These are phyloP conservation scores for Populus hybrid DNA, from an alignment of 441 rosid genomes.

Conservation along the genomic window DNA sequence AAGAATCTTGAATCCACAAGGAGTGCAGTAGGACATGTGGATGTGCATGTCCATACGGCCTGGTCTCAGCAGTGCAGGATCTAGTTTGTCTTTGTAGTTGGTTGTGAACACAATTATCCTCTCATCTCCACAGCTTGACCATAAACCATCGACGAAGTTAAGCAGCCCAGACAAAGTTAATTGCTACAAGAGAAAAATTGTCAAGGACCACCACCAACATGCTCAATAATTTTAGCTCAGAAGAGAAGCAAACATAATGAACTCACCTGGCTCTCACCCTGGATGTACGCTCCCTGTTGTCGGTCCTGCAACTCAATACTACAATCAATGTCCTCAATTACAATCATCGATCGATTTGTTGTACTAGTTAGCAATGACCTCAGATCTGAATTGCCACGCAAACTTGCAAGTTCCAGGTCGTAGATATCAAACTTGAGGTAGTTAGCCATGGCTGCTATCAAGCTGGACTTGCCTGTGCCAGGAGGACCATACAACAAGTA, in stretches of 20 bases:
- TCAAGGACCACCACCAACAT: background rate
- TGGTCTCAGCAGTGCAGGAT: slow-evolving; percentile 37
- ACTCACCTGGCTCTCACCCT: slow-evolving; percentile 6
- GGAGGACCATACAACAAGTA: slow-evolving; percentile 67
- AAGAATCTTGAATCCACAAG: slow-evolving; percentile 28
- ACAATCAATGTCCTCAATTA: slow-evolving; percentile 74
- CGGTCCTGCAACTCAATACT: slow-evolving; percentile 49
- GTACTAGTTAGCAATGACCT: slow-evolving; percentile 43
- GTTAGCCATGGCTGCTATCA: slow-evolving; percentile 81
- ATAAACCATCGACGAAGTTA: slow-evolving; percentile 34
- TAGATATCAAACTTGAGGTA: slow-evolving; percentile 61
- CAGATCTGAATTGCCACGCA: slow-evolving; percentile 40
- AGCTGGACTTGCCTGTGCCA: slow-evolving; percentile 73
- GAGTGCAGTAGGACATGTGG: slow-evolving; percentile 38
- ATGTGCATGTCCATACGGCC: slow-evolving; percentile 42
- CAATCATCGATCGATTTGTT: slow-evolving; percentile 57
- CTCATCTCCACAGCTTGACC: slow-evolving; percentile 44
- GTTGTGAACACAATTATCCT: slow-evolving; percentile 35
- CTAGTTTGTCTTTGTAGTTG: slow-evolving; percentile 32
- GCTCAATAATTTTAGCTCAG: background rate
- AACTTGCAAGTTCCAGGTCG: slow-evolving; percentile 49
- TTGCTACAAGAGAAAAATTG: slow-evolving; percentile 8
- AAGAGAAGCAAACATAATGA: background rate
- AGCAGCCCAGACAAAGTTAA: slow-evolving; percentile 40
- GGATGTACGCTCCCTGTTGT: background rate